Conservation (phyloP, 441 rosid species). For the Daphne laureola region DNA sequence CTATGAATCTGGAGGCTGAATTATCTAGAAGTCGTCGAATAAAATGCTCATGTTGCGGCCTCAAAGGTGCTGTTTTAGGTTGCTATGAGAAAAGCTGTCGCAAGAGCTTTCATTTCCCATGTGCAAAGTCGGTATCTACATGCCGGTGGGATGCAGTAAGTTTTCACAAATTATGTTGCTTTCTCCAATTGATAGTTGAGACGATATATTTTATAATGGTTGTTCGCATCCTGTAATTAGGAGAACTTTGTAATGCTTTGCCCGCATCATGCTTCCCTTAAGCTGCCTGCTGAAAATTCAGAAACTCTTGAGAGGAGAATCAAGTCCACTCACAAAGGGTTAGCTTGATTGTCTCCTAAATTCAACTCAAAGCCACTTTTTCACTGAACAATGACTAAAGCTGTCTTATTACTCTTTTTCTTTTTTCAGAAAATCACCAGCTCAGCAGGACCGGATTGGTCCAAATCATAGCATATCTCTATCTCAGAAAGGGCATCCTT, state of each 20-base stretch:
- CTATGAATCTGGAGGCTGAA: conserved; percentile 81
- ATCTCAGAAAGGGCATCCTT: conserved; percentile 24
- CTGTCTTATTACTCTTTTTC: conserved; percentile 6
- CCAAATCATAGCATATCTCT: conserved; percentile 14
- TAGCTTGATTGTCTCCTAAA: conserved; percentile 10
- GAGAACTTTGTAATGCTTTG: conserved; percentile 72
- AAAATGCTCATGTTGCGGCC: conserved; percentile 57
- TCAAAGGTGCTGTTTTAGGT: conserved; percentile 85
- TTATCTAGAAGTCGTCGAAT: conserved; percentile 62
- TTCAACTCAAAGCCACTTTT: neutral
- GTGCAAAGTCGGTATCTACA: conserved; percentile 68
- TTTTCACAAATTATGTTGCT: conserved; percentile 3
- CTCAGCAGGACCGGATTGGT: conserved; percentile 25
- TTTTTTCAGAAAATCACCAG: conserved; percentile 29
- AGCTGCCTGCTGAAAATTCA: conserved; percentile 49
- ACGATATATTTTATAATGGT: neutral
- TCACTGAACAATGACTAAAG: conserved; percentile 1
- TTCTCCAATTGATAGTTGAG: neutral
- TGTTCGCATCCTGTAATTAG: conserved; percentile 27
- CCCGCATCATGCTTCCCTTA: conserved; percentile 56
- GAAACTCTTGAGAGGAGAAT: conserved; percentile 28
- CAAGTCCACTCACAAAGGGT: conserved; percentile 37
- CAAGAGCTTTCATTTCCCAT: conserved; percentile 82
- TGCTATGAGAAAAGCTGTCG: conserved; percentile 73
- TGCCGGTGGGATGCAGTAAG: conserved; percentile 89